Percentiles rank a stretch among this genome's conserved stretches.
These are phyloP conservation scores for Oemleria cerasiformis DNA, from an alignment of 306 rosid genomes.

Conservation along the genomic window DNA sequence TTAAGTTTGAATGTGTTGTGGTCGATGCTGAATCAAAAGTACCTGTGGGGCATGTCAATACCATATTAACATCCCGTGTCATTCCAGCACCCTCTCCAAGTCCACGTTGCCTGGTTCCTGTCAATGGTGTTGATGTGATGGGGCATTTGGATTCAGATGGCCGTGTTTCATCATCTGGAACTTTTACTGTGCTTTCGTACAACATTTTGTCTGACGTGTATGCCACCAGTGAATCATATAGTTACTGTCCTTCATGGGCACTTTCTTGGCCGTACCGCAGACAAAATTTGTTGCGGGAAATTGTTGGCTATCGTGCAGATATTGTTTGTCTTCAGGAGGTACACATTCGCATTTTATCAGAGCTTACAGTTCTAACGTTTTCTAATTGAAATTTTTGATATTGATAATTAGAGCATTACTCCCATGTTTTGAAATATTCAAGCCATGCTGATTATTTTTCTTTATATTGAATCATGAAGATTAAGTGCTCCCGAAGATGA, in stretches of 20 bases:
- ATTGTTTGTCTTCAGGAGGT: constrained; percentile 99
- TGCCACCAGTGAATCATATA: constrained; percentile 73
- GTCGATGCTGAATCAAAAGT: constrained; percentile 71
- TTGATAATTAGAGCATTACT: background rate
- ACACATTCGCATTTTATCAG: constrained; percentile 19
- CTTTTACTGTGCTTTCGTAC: constrained; percentile 91
- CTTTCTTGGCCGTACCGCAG: constrained; percentile 99
- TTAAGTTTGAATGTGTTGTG: constrained; percentile 88
- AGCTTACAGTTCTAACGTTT: constrained; percentile 11
- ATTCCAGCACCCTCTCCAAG: constrained; percentile 94
- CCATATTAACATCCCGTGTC: constrained; percentile 79
- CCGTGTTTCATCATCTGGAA: constrained; percentile 61
- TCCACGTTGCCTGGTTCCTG: constrained; percentile 68
- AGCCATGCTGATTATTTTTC: background rate
- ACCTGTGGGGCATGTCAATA: constrained; percentile 59
- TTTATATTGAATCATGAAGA: background rate
- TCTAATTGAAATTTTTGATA: constrained; percentile 12
- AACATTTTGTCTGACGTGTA: constrained; percentile 81
- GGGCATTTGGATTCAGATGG: constrained; percentile 80
- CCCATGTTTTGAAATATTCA: background rate
- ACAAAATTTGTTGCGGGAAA: constrained; percentile 92
- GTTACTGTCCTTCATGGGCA: constrained; percentile 98
- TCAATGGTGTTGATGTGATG: constrained; percentile 62
- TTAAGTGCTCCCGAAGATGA: background rate
- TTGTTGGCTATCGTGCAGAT: constrained; percentile 91